Evolutionary conservation across 2,329 filamentous ascomycete species (phyloP), one percentile per base, ranked within the genome.

Genomic region (Chaetomium strumarium): DNA sequence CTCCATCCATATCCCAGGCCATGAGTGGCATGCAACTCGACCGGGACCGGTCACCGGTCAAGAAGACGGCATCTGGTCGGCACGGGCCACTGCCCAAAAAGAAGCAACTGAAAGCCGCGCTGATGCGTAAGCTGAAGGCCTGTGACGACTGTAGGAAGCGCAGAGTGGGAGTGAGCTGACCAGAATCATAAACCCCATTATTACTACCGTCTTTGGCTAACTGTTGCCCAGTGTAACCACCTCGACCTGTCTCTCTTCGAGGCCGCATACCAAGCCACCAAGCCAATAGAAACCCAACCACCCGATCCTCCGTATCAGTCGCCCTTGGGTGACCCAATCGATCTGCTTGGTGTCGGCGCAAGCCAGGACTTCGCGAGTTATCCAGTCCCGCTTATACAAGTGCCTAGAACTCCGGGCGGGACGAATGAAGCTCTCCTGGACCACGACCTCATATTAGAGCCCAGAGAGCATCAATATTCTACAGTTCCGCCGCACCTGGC

Each of bases 61-160:
- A 24, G 30, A 58, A 46, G 30, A 36, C n/a, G 14, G 51, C 51
- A 17, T 51, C 52, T 16, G 40, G 45, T 6, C 60, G 60, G 9
- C 45, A 40, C 0, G 56, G 58, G 5, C 56, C 56, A 6, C 42
- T 64, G 14, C 29, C 51, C 10, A 20, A 52, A 9, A 2, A 19
- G 2, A 41, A 38, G 14, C 59, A 55, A 13, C 46, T 46, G 4
- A 55, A 45, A 41, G 54, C 62, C 17, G 60, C 58, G 3, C 51
- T 63, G n/a, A 52, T 60, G 31, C 62, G 62, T 19, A 58, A 58
- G 47, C 17, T 62, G 10, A 45, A 54, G 16, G 62, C 60, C 19
- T 65, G 63, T 41, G 13, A 36, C 0, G 54, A 52, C 1, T 65
- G 63, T 52, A 53, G 50, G 6, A 12, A 16, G 3, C 61, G 63